Conservation (phyloP, 441 rosid genomes). For the Erysimum cheiri region DNA sequence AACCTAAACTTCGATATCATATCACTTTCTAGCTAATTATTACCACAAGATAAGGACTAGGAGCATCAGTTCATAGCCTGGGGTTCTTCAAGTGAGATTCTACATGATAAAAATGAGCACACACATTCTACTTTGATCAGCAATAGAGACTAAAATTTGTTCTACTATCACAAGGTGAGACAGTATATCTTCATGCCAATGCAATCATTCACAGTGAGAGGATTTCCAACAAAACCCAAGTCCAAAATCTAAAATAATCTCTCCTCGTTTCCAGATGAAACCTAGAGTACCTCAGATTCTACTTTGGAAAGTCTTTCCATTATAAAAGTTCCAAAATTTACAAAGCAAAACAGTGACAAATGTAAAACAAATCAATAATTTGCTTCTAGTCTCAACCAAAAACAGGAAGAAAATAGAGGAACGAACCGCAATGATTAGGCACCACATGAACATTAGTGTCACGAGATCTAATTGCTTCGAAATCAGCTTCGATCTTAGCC, state of each 20-base stretch:
- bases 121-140: conserved; percentile 8
- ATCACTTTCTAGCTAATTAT: conserved; percentile 8
- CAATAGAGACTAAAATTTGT: background rate
- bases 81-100: background rate
- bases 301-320: conserved; percentile 13
- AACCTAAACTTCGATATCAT: background rate
- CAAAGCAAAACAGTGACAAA: conserved; percentile 30
- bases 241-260: conserved; percentile 4
- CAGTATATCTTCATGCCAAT: background rate
- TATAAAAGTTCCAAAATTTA: background rate
- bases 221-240: conserved; percentile 13
- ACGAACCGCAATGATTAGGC: conserved; percentile 90
- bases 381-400: background rate
- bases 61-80: conserved; percentile 1
- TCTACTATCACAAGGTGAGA: background rate
- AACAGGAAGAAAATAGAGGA: conserved; percentile 7
- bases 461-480: conserved; percentile 85
- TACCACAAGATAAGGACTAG: conserved; percentile 12
- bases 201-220: conserved; percentile 6
- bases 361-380: conserved; percentile 3
- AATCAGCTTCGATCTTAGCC: conserved; percentile 75
- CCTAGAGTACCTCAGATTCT: conserved; percentile 19
- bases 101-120: conserved; percentile 12
- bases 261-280: conserved; percentile 9
- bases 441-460: conserved; percentile 73